A percentile compares a stretch with the other conserved stretches of the same genome.
Conservation (phyloP, 495 filamentous ascomycete genomes). For the Neurospora sp. region DNA sequence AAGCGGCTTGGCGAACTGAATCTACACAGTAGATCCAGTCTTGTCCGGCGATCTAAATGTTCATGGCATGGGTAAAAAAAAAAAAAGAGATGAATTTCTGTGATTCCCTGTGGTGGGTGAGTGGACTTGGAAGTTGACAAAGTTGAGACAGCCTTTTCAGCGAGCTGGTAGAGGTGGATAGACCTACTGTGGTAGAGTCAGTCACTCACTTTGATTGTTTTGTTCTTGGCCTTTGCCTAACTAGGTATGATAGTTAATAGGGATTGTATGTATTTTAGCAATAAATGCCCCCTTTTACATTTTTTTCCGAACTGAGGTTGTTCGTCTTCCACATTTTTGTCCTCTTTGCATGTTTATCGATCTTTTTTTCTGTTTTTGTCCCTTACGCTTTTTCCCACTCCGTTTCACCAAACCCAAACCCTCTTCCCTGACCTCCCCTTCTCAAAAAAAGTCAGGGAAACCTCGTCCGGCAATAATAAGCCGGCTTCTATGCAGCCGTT, state of each 20-base stretch:
- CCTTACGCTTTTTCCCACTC: no score
- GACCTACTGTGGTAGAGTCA: no score
- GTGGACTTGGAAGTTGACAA: neutral
- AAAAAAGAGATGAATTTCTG: neutral
- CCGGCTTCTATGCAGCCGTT: neutral
- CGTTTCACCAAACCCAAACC: neutral
- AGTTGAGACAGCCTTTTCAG: neutral
- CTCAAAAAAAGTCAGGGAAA: neutral
- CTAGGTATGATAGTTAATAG: neutral
- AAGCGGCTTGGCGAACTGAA: neutral
- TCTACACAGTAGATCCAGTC: neutral
- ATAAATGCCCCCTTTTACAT: neutral
- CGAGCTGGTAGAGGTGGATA: no score
- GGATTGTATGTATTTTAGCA: neutral
- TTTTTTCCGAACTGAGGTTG: neutral
- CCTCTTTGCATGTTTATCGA: no score
- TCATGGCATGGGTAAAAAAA: neutral
- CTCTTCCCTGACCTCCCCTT: no score
- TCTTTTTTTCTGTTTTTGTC: no score
- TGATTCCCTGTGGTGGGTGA: neutral
- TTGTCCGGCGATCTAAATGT: neutral
- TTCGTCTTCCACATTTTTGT: neutral
- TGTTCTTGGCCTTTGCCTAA: neutral
- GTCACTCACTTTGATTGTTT: neutral
- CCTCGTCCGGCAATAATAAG: neutral